Evolutionary conservation across 1,284 basidiomycete species (phyloP).

Genomic region (Ceratobasidium sp.): DNA sequence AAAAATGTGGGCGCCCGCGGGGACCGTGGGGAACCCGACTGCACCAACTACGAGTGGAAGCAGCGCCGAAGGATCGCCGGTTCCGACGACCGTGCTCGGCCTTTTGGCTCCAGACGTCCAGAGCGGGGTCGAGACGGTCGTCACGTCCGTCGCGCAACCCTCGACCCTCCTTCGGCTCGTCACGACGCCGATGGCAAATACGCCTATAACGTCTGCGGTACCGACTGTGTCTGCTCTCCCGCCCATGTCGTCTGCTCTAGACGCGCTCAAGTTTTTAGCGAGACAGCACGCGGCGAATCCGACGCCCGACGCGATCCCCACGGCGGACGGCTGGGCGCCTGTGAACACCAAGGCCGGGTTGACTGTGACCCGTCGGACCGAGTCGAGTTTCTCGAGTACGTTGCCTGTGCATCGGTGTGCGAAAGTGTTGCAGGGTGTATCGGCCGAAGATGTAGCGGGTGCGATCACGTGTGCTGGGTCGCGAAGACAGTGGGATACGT

Average conservation of each 20-base stretch:
- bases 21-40: constrained; percentile 14
- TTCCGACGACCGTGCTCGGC: constrained; percentile 9
- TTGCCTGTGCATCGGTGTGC: constrained; percentile 91
- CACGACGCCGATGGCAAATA: constrained; percentile 3
- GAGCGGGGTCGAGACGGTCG: constrained; percentile 64
- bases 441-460: constrained; percentile 90
- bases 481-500: constrained; percentile 87
- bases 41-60: neutral
- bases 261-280: constrained; percentile 83
- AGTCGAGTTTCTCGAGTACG: constrained; percentile 82
- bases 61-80: constrained; percentile 6
- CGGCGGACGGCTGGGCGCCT: constrained; percentile 82
- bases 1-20: constrained; percentile 42
- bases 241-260: constrained; percentile 83
- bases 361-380: constrained; percentile 81
- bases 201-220: constrained; percentile 59
- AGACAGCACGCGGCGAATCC: constrained; percentile 71
- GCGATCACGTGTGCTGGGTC: constrained; percentile 80
- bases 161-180: constrained; percentile 47
- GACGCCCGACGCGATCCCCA: constrained; percentile 57
- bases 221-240: constrained; percentile 62
- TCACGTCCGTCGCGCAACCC: constrained; percentile 67
- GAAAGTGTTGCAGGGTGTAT: constrained; percentile 94
- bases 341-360: constrained; percentile 85
- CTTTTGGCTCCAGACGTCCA: constrained; percentile 37